These are phyloP conservation scores for Olyra latifolia DNA, from an alignment of 176 grass and related monocot species.

Conservation along the genomic window DNA sequence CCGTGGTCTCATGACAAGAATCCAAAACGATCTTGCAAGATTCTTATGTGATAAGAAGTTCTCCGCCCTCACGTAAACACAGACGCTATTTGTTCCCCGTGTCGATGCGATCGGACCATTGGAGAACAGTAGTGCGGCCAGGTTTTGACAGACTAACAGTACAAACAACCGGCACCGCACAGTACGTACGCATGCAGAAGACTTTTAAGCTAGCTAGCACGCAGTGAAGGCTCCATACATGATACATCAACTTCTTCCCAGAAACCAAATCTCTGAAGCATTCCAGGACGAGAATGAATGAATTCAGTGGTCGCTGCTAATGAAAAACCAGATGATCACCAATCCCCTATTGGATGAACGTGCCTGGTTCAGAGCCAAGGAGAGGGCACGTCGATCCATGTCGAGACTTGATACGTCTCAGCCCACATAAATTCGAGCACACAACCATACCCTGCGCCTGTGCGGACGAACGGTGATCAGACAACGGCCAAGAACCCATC, in stretches of 20 bases:
- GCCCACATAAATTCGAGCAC: neutral
- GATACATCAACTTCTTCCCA: neutral
- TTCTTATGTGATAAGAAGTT: slow-evolving; percentile 19
- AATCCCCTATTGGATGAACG: neutral
- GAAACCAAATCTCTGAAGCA: neutral
- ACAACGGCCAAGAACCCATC: slow-evolving; percentile 1
- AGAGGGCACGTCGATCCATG: neutral
- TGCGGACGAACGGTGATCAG: neutral
- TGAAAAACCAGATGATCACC: neutral
- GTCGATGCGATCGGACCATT: neutral
- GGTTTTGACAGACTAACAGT: neutral
- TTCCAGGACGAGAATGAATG: neutral
- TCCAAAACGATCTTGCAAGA: slow-evolving; percentile 6
- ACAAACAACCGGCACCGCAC: neutral
- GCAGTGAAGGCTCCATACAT: neutral
- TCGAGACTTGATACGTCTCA: neutral
- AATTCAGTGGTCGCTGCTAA: neutral
- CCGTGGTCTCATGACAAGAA: neutral
- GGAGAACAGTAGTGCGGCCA: neutral
- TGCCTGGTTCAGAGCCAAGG: neutral
- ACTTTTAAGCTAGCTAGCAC: neutral
- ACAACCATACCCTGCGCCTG: neutral
- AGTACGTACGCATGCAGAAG: neutral
- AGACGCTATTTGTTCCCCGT: neutral
- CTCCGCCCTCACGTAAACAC: neutral